A percentile compares a stretch with the other conserved stretches of the same genome.
phyloP scores from a whole-genome alignment of 495 filamentous ascomycete genomes.

The Lasiosphaeris hirsuta region DNA sequence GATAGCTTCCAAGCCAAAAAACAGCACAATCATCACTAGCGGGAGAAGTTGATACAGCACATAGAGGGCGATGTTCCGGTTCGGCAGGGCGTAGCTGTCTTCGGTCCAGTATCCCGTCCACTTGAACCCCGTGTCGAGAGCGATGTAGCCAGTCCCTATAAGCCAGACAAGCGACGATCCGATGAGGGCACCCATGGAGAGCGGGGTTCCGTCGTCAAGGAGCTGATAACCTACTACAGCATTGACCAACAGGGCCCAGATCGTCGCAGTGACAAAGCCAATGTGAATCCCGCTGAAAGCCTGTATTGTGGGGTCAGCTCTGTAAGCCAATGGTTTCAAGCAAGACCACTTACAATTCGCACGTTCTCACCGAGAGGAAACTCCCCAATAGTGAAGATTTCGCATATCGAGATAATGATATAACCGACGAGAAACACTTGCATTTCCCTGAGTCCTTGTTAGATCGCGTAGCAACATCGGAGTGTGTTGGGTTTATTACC shows the following conservation, averaged over 20 bases:
- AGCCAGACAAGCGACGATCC: conserved; percentile 69
- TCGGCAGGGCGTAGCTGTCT: conserved; percentile 47
- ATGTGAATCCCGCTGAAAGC: conserved; percentile 93
- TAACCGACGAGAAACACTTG: conserved; percentile 89
- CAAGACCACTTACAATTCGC: conserved; percentile 58
- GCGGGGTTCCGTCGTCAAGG: conserved; percentile 85
- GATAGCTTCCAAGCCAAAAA: conserved; percentile 75
- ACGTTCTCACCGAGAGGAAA: conserved; percentile 70
- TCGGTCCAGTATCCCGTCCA: conserved; percentile 75
- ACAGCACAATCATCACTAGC: conserved; percentile 79
- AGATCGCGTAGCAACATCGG: conserved; percentile 13
- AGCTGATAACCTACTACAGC: conserved; percentile 90
- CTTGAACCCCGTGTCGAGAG: conserved; percentile 84
- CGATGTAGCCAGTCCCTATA: conserved; percentile 91
- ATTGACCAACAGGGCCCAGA: conserved; percentile 91
- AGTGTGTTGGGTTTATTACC: conserved; percentile 48
- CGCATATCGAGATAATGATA: conserved; percentile 85
- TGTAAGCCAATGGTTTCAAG: conserved; percentile 4
- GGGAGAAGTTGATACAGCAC: conserved; percentile 90
- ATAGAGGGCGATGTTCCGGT: conserved; percentile 83
- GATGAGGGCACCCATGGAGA: conserved; percentile 73
- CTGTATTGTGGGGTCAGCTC: conserved; percentile 41
- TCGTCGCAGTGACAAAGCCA: conserved; percentile 79
- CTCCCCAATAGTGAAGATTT: conserved; percentile 91
- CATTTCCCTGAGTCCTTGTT: conserved; percentile 69